phyloP scores from a whole-genome alignment of 495 filamentous ascomycete species.

The Tuber aestivum region DNA sequence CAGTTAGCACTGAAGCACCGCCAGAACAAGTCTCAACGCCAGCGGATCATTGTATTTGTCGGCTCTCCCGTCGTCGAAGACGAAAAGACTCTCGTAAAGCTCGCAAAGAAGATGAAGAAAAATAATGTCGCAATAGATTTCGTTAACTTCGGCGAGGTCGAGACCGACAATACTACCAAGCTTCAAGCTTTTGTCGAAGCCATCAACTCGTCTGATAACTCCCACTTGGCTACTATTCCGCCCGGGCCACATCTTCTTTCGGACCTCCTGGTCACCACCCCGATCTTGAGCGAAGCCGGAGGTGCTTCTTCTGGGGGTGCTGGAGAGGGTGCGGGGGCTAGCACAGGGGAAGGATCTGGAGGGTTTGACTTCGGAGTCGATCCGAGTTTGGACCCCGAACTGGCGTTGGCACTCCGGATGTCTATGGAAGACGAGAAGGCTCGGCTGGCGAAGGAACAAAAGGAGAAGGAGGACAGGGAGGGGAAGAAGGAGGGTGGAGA shows the following conservation, averaged over 20 bases:
- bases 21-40: conserved; percentile 89
- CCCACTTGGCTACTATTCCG: conserved; percentile 81
- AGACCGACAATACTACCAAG: conserved; percentile 85
- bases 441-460: conserved; percentile 74
- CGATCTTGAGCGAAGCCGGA: conserved; percentile 64
- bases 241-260: conserved; percentile 86
- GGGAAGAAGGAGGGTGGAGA: conserved; percentile 55
- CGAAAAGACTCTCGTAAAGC: conserved; percentile 77
- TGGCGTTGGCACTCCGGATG: conserved; percentile 93
- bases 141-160: conserved; percentile 85
- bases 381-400: conserved; percentile 77
- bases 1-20: conserved; percentile 97
- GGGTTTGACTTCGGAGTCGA: conserved; percentile 69
- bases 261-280: conserved; percentile 84
- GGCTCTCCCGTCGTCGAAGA: conserved; percentile 86
- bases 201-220: conserved; percentile 83
- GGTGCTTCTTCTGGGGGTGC: conserved; percentile 47
- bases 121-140: conserved; percentile 85
- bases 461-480: conserved; percentile 61
- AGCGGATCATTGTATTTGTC: conserved; percentile 92
- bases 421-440: conserved; percentile 97
- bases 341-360: conserved; percentile 55
- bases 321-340: conserved; percentile 50
- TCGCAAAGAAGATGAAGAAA: conserved; percentile 99
- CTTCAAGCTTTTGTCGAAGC: conserved; percentile 85